Evolutionary conservation across 176 grass and related monocot species (phyloP).

Genomic region (Lolium multiflorum): DNA sequence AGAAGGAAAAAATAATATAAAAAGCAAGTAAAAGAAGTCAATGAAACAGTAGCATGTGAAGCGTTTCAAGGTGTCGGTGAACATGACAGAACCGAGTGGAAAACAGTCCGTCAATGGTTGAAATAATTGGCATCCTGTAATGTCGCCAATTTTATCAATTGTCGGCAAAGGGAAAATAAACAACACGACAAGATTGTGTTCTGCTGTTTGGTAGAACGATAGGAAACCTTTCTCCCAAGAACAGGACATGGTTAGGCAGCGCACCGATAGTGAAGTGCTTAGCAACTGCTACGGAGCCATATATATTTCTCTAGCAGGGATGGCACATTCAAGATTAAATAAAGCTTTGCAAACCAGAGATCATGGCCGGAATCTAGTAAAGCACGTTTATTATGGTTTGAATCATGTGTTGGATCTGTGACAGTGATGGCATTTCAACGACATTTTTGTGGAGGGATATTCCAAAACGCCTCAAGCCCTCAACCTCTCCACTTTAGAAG

Average conservation of each 20-base stretch:
- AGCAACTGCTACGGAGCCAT: neutral
- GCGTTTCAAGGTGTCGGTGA: neutral
- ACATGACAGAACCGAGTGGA: neutral
- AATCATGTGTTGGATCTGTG: neutral
- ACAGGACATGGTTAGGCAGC: conserved; percentile 20
- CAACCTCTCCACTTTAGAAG: too few relatives aligned
- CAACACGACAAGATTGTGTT: conserved; percentile 4
- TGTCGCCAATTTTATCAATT: neutral
- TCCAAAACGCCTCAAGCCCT: too few relatives aligned
- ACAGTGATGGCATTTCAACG: neutral
- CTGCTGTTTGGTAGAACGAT: neutral
- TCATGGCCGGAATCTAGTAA: neutral
- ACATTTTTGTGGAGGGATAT: too few relatives aligned
- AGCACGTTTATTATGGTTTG: neutral
- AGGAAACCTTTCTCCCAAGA: neutral
- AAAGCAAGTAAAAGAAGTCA: neutral
- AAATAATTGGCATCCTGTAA: neutral
- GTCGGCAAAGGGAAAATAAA: neutral
- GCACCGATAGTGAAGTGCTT: neutral
- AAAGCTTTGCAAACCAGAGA: neutral
- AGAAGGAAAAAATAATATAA: neutral
- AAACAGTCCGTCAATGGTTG: neutral
- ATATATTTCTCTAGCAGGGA: neutral
- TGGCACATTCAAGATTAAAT: neutral
- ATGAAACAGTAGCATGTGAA: neutral